A percentile compares a stretch with the other conserved stretches of the same genome.
These are phyloP conservation scores for Colletotrichum somersetense DNA, from an alignment of 2,329 filamentous ascomycete species.

Conservation along the genomic window DNA sequence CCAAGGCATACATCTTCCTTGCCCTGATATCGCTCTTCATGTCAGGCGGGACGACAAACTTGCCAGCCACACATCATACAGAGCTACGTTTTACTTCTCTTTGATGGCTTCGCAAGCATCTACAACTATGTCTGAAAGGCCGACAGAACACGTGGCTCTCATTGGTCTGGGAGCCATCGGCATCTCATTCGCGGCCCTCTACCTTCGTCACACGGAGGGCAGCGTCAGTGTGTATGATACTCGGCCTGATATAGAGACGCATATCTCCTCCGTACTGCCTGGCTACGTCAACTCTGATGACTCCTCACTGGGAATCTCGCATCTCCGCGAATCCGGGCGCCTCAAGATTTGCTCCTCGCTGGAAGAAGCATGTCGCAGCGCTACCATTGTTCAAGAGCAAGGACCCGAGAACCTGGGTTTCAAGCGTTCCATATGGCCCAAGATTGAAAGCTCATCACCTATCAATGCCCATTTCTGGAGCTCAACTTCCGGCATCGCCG, in stretches of 20 bases:
- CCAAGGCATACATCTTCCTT: neutral
- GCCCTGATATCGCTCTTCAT: neutral
- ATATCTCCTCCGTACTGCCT: conserved; percentile 44
- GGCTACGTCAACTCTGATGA: neutral
- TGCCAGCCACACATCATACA: neutral
- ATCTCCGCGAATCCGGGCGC: conserved; percentile 45
- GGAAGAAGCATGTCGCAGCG: conserved; percentile 57
- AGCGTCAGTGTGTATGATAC: conserved; percentile 64
- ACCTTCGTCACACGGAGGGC: conserved; percentile 57
- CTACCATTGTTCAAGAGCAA: conserved; percentile 70
- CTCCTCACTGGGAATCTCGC: conserved; percentile 46
- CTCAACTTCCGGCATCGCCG: conserved; percentile 69
- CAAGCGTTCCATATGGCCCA: conserved; percentile 64
- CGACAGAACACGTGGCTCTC: conserved; percentile 48
- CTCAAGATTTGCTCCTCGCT: conserved; percentile 55
- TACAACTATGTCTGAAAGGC: neutral
- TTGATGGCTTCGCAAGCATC: no score
- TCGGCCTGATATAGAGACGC: conserved; percentile 58
- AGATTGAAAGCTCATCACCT: conserved; percentile 61
- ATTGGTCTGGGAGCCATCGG: conserved; percentile 63
- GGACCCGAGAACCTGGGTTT: conserved; percentile 66
- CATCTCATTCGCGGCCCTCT: conserved; percentile 67
- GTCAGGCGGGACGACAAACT: neutral
- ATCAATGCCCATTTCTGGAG: conserved; percentile 65
- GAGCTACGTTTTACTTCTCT: neutral